A percentile compares a stretch with the other conserved stretches of the same genome.
Conservation (phyloP, 345 rosid genomes). For the thale cress (Arabidopsis thaliana) region DNA sequence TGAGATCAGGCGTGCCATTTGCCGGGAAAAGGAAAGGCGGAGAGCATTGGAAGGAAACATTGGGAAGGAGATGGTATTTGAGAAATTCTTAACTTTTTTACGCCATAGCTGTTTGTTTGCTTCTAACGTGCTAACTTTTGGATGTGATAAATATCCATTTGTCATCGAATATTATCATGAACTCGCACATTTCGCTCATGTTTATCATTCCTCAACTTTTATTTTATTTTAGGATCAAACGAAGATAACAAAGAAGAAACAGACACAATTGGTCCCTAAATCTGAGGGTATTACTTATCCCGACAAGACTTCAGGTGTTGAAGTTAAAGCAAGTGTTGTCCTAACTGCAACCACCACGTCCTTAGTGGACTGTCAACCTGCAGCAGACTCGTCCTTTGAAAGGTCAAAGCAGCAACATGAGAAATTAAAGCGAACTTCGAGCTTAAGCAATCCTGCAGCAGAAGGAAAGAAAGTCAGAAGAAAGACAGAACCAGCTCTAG, state of each 20-base stretch:
- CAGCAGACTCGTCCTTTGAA: conserved; percentile 49
- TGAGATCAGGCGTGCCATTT: conserved; percentile 86
- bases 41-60: conserved; percentile 28
- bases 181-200: conserved; percentile 19
- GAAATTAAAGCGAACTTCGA: conserved; percentile 55
- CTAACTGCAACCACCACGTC: conserved; percentile 48
- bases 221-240: conserved; percentile 56
- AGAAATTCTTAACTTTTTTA: neutral
- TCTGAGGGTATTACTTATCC: conserved; percentile 50
- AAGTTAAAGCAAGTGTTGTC: conserved; percentile 48
- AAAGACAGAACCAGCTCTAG: conserved; percentile 59
- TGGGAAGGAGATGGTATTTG: conserved; percentile 38
- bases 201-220: neutral
- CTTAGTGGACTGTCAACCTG: conserved; percentile 50
- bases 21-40: conserved; percentile 79
- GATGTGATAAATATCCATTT: conserved; percentile 4
- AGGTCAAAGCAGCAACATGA: conserved; percentile 55
- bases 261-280: conserved; percentile 51
- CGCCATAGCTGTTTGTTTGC: neutral
- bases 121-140: neutral
- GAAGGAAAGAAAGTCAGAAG: conserved; percentile 60
- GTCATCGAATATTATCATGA: neutral
- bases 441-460: conserved; percentile 51
- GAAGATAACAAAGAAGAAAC: conserved; percentile 61
- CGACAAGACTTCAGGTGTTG: conserved; percentile 50